These are phyloP conservation scores for Withania somnifera DNA, from an alignment of 305 asterid species.

Conservation along the genomic window DNA sequence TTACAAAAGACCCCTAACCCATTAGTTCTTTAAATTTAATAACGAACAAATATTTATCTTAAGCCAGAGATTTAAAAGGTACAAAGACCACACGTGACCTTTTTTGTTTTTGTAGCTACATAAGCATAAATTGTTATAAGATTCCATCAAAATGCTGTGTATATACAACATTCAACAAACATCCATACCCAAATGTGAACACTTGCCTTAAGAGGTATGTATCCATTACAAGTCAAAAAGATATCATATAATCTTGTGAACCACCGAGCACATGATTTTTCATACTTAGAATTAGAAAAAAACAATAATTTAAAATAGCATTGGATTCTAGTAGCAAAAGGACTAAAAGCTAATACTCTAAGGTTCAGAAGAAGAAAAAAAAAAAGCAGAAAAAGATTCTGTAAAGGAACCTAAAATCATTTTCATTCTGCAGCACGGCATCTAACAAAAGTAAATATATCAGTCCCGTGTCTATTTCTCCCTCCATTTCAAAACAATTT, in stretches of 20 bases:
- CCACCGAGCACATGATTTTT: not conserved
- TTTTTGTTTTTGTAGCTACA: not conserved
- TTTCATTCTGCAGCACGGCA: slow-evolving; percentile 4
- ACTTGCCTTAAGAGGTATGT: not conserved
- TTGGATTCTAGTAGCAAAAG: not conserved
- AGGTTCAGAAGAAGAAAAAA: not conserved
- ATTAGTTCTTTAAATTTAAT: not conserved
- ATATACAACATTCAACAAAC: too few relatives aligned
- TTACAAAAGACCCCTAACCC: too few relatives aligned
- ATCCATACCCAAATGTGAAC: not conserved
- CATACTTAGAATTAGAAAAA: not conserved
- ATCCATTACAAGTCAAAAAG: not conserved
- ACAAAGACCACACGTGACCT: not conserved
- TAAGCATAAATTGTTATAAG: not conserved
- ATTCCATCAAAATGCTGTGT: not conserved
- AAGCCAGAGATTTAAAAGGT: not conserved
- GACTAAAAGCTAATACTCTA: not conserved
- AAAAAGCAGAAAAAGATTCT: not conserved
- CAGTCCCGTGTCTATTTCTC: not conserved
- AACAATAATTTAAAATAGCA: not conserved
- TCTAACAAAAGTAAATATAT: not conserved
- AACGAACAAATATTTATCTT: not conserved
- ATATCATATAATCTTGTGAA: not conserved
- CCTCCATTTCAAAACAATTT: not conserved
- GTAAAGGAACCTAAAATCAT: not conserved